Evolutionary conservation across 306 rosid species (phyloP), one percentile per base, ranked within the genome.

Genomic region (Cicer bijugum): DNA sequence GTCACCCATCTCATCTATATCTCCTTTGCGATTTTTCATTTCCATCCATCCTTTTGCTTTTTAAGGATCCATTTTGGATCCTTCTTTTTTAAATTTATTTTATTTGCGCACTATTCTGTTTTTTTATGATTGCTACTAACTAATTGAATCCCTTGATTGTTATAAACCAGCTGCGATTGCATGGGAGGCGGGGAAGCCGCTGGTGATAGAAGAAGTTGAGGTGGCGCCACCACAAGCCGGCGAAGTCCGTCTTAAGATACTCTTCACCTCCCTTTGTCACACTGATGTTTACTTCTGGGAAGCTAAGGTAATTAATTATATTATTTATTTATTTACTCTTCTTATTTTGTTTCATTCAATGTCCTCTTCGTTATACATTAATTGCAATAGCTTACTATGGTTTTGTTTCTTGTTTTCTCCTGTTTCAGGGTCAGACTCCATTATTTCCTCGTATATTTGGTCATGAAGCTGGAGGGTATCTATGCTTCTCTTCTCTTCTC

Each of bases 401-500:
- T 12, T 40, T 75, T 15, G 16, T 2, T 39, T 9, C 35, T 28
- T 28, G 35, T 43, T 33, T 55, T 57, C 39, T 33, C 17, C 12
- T 65, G 51, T 81, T 83, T 55, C 88, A 93, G 97, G 97, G 97
- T 45, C 96, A 90, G 64, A 76, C 88, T 17, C 97, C 97, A 9
- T 6, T 93, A 57, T 93, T 93, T 70, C 97, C 98, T 83, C 97
- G 97, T 72, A 91, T 93, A 57, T 89, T 86, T 59, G 98, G 98
- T 74, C 98, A 93, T 79, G 98, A 93, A 76, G 97, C 96, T 62
- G 92, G 97, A 82, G 98, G 97, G 97, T 90, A 28, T 28, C 35
- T 28, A 85, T 56, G 85, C 46, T 77, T 42, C 73, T 39, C 19
- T 17, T 17, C 73, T 39, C 19, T 17, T 17, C 19, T 17, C 38